Percentiles rank a stretch among this genome's conserved stretches.
Evolutionary conservation across 371 early-diverging fungal species (phyloP).

Genomic region (Lichtheimia corymbifera): DNA sequence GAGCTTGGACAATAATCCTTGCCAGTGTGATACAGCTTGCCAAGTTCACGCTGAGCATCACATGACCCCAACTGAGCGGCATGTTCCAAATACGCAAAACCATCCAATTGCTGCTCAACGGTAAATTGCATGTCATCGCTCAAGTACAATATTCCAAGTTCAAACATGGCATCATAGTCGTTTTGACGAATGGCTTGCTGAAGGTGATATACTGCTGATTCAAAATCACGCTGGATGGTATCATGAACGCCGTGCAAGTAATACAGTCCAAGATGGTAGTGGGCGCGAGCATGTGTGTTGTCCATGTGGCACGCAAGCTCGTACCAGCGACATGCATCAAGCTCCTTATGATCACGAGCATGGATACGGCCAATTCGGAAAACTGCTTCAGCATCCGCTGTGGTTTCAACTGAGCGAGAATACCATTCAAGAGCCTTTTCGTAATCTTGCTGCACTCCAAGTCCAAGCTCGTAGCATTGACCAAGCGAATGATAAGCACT

Average conservation of each 20-base stretch:
- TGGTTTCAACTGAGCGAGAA: conserved; percentile 30
- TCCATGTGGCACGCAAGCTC: conserved; percentile 27
- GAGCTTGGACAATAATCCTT: conserved; percentile 4
- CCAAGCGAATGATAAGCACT: conserved; percentile 41
- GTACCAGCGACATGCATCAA: conserved; percentile 37
- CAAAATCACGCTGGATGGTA: conserved; percentile 9
- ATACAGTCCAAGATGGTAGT: conserved; percentile 38
- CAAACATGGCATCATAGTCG: conserved; percentile 39
- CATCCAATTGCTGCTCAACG: conserved; percentile 16
- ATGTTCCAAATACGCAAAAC: conserved; percentile 23
- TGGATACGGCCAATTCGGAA: conserved; percentile 39
- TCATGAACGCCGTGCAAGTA: conserved; percentile 29
- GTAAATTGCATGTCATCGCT: background rate
- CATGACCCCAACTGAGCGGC: conserved; percentile 29
- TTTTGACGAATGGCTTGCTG: conserved; percentile 34
- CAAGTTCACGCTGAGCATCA: conserved; percentile 36
- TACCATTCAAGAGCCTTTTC: conserved; percentile 46
- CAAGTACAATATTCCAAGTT: conserved; percentile 30
- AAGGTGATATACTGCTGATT: conserved; percentile 29
- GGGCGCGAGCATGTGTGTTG: conserved; percentile 31
- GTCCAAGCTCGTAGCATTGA: conserved; percentile 48
- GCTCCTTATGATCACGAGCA: conserved; percentile 17
- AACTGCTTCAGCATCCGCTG: conserved; percentile 44
- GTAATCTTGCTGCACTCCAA: conserved; percentile 49
- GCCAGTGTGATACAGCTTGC: conserved; percentile 35